Base-by-base conservation (phyloP, 345 rosid genomes). In the Acer saccharum region DNA sequence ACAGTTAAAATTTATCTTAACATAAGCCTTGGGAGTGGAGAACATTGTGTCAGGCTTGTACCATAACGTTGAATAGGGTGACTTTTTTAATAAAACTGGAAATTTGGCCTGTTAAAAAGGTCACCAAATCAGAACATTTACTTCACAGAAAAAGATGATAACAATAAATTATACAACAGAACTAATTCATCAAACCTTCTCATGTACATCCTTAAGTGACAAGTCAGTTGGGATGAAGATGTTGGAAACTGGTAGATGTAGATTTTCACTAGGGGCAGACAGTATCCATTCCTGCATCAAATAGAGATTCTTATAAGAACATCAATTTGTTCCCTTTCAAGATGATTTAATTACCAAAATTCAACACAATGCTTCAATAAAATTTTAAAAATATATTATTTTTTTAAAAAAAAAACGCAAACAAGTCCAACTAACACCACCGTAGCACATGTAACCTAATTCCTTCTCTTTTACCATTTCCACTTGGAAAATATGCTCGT, bases 1-100 rank as follows among this genome's bases (percentile, higher is more conserved):
- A 77, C 98, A 95, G 82, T 82, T 89, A 84, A 95, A 93, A 82
- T 91, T 88, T 84, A 95, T 88, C 84, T 83, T 90, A 48, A 95
- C 89, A 83, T 77, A 90, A 64, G 97, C 98, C 86, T 93, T 95
- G 21, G 98, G 98, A 9, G 87, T 82, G 43, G 81, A 89, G 87
- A 95, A 93, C 80, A 82, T 82, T 60, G 92, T 90, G 77, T 95
- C 98, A 74, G 98, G 97, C 89, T 90, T 93, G 90, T 86, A 89
- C 98, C 98, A 93, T 72, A 92, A 74, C 44, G 84, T 89, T 39
- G 97, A 92, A 84, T 76, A 88, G 41, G 87, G 52, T 7, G 98
- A 83, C 80, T 88, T 92, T 76, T 92, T 89, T 65, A 90, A 77
- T 55, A 91, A 74, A 81, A 89, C 81, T 57, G 98, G 99, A 68